Conservation (phyloP, 768 basidiomycete genomes). For the Termitomyces sp. region DNA sequence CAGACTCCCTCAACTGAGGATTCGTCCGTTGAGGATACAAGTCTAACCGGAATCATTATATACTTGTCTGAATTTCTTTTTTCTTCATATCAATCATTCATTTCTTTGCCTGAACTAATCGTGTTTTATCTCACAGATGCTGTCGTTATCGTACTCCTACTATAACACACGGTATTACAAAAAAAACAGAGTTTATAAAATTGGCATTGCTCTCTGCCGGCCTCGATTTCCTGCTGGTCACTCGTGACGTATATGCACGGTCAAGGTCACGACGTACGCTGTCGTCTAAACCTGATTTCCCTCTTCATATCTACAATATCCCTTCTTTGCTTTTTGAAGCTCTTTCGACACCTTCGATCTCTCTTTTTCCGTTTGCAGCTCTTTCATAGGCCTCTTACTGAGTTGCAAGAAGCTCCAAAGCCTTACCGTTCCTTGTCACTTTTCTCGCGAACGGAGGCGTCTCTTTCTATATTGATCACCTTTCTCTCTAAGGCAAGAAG, state of each 20-base stretch:
- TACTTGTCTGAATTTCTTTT: slow-evolving; percentile 56
- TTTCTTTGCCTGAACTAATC: too few relatives aligned
- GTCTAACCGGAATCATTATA: slow-evolving; percentile 92
- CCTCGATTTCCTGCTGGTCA: not conserved
- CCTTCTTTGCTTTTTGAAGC: not conserved
- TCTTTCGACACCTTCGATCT: not conserved
- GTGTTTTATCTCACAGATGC: too few relatives aligned
- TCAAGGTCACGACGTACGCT: not conserved
- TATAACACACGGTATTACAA: too few relatives aligned
- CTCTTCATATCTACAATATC: not conserved
- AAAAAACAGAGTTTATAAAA: too few relatives aligned
- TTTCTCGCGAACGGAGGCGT: slow-evolving; percentile 11
- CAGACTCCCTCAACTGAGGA: slow-evolving; percentile 93
- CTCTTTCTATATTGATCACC: slow-evolving; percentile 17
- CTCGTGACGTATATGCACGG: too few relatives aligned
- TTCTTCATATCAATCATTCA: not conserved
- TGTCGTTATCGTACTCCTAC: too few relatives aligned
- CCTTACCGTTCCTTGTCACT: too few relatives aligned
- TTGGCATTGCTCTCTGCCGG: not conserved
- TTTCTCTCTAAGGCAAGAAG: not conserved
- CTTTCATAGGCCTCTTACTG: too few relatives aligned
- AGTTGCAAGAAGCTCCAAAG: too few relatives aligned
- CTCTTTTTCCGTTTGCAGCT: not conserved
- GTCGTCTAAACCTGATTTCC: not conserved
- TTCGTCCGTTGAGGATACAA: slow-evolving; percentile 60